Conservation (phyloP, 139 green algal species). For the Chlamydomonas incerta region DNA sequence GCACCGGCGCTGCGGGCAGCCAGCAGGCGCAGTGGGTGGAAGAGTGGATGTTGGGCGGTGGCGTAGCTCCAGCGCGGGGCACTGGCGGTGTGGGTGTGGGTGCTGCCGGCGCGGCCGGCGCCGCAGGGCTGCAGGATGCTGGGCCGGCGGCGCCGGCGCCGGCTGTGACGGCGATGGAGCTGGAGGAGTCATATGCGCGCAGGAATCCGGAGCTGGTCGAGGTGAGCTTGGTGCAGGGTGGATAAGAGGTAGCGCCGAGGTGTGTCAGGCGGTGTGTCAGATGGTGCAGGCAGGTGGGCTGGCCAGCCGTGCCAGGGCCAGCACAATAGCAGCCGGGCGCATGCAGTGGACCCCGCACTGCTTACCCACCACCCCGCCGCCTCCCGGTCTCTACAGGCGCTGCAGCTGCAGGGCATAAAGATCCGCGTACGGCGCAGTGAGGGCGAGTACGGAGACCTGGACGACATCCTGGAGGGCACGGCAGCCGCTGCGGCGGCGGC, state of each 20-base stretch:
- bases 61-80: neutral
- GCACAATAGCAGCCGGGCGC: no score
- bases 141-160: neutral
- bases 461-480: neutral
- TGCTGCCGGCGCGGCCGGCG: no score
- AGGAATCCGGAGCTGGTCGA: neutral
- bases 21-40: neutral
- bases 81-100: no score
- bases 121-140: no score
- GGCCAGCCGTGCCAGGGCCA: no score
- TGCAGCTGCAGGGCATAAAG: neutral
- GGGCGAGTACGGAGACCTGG: neutral
- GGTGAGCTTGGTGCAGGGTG: neutral
- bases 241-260: no score
- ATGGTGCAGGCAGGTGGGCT: no score
- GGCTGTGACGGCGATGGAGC: neutral
- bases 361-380: no score
- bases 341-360: no score
- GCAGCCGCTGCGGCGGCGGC: neutral
- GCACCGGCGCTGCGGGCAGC: neutral
- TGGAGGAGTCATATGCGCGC: constrained; percentile 23
- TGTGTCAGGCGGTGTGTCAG: no score
- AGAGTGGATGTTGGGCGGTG: neutral
- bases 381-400: no score
- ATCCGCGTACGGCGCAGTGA: neutral